Conservation (phyloP, 2,329 filamentous ascomycete species). For the Fusarium setosum region DNA sequence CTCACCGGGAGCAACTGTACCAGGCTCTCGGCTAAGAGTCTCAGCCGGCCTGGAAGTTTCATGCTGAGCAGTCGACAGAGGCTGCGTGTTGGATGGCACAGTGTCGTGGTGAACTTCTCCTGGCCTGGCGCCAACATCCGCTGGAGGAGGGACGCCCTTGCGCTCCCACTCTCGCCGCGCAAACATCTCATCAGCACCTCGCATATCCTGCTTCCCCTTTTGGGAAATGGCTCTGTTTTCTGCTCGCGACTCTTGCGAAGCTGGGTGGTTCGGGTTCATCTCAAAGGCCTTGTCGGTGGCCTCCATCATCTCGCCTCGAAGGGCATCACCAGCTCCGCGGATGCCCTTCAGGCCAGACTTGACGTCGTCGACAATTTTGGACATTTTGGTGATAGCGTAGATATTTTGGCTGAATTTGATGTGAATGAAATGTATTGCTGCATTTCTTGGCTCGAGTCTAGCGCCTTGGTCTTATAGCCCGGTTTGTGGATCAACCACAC, state of each 20-base stretch:
- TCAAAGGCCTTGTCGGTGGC: constrained; percentile 38
- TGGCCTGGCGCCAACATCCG: not conserved
- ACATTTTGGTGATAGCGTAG: constrained; percentile 17
- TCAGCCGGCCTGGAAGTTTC: constrained; percentile 10
- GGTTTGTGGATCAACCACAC: not conserved
- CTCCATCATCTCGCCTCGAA: constrained; percentile 31
- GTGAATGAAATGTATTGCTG: not conserved
- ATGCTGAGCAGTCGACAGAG: not conserved
- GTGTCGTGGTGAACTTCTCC: not conserved
- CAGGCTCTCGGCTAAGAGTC: constrained; percentile 14
- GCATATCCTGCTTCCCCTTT: constrained; percentile 35
- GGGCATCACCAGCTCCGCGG: constrained; percentile 36
- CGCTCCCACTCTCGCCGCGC: constrained; percentile 33
- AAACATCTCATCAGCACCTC: constrained; percentile 27
- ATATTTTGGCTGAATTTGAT: not conserved
- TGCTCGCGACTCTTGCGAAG: not conserved
- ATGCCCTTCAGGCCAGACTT: constrained; percentile 40
- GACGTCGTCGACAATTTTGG: constrained; percentile 36
- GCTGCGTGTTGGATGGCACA: not conserved
- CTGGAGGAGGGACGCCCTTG: constrained; percentile 15
- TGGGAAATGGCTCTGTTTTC: constrained; percentile 25
- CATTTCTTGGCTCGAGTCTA: not conserved
- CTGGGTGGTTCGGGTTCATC: constrained; percentile 24
- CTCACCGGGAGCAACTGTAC: constrained; percentile 12
- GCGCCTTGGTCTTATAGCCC: not conserved